Conservation (phyloP, 2,329 filamentous ascomycete genomes). For the Teratosphaeria destructans region DNA sequence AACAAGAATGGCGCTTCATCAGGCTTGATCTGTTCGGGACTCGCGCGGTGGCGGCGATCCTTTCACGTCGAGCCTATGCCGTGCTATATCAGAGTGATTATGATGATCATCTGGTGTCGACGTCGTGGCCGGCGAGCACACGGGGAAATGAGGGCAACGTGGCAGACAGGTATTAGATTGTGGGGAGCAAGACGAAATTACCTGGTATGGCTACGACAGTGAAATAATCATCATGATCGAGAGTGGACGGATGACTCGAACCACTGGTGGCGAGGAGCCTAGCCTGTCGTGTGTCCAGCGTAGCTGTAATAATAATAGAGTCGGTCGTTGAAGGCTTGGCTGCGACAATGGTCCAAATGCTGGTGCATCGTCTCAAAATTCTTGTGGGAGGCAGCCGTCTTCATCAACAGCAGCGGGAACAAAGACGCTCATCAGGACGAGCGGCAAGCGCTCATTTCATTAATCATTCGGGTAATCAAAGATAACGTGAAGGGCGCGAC, state of each 20-base stretch:
- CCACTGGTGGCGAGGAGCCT: not conserved
- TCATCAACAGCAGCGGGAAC: not conserved
- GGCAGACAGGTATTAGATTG: not conserved
- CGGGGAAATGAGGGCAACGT: not conserved
- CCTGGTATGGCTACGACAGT: not conserved
- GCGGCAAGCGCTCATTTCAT: not conserved
- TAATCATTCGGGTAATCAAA: not conserved
- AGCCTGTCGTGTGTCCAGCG: not conserved
- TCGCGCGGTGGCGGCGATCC: not conserved
- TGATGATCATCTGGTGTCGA: not conserved
- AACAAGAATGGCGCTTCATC: not conserved
- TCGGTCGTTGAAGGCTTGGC: not conserved
- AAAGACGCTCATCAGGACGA: not conserved
- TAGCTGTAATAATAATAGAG: not conserved
- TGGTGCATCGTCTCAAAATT: not conserved
- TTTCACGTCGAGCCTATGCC: not conserved
- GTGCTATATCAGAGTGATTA: not conserved
- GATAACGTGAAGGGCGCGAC: not conserved
- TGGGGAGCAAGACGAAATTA: not conserved
- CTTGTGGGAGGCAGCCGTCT: not conserved
- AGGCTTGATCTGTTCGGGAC: not conserved
- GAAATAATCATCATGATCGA: not conserved
- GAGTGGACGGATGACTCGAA: not conserved
- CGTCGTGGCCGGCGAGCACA: not conserved
- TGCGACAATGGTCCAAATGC: not conserved